Evolutionary conservation across 2,329 filamentous ascomycete genomes (phyloP), one percentile per base, ranked within the genome.

Genomic region (Aureobasidium namibiae): DNA sequence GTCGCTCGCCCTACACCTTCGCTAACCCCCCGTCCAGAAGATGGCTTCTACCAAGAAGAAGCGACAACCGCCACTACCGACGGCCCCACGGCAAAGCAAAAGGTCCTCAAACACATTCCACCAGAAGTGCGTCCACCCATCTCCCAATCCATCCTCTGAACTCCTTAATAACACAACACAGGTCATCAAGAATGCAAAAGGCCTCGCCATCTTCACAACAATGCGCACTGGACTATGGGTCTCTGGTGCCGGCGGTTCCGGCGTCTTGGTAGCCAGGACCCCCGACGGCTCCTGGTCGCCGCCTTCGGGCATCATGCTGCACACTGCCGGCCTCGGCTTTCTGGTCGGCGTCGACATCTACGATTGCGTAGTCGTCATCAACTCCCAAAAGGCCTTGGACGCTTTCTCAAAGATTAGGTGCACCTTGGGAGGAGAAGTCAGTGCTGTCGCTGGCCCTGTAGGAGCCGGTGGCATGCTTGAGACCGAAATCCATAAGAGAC

Each of bases 191-290:
- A 89, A 94, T 74, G 91, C 92, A 29, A 90, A 92, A 65, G 92
- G 90, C 11, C 81, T 97, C 60, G 92, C 90, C 58, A 89, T 97
- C 65, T 96, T 96, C 76, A 96, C 92, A 0, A 95, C 90, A 31
- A 95, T 96, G 90, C 86, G 92, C 61, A 92, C 90, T 14, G 92
- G 92, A 13, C 77, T 96, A 33, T 96, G 92, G 89, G 81, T 95
- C 66, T 92, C 89, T 46, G 92, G 92, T 46, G 92, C 91, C 16
- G 92, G 92, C 29, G 92, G 92, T 39, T 92, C 90, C 60, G 92
- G 92, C 53, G 82, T 97, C 39, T 79, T 97, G 39, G 84, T 96
- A 61, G 92, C 87, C 18, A 84, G 90, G 65, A 88, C 89, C 67
- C 86, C 88, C 24, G 91, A 95, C 65, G 91, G 92, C 7, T 86